Base-by-base conservation (phyloP, 1,139 yeast genomes). In the Hemisphaericaspora lyxosophila region DNA sequence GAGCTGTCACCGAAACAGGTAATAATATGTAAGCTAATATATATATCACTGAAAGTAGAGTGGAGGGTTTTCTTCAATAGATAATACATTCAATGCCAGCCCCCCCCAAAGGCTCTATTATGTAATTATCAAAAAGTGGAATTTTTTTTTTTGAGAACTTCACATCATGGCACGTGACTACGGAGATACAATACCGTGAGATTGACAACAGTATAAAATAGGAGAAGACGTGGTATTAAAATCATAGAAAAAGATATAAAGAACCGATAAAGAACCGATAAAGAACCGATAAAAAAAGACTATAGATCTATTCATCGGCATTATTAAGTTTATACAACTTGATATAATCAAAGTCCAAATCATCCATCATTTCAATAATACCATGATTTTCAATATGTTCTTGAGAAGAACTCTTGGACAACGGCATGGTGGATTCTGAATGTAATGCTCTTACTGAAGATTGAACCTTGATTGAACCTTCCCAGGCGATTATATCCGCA, bases 401-500 rank as follows among this genome's bases (percentile, higher is more conserved):
- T n/a, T 30, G 36, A 7, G 31, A 19, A n/a, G 33, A 26, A 11
- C 28, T 29, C 17, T 13, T 31, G 15, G 48, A 43, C 7, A 47
- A 33, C 42, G 51, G 63, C 38, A 59, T 59, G 35, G 59, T 59
- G n/a, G n/a, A n/a, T 42, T 67, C 63, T 24, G 82, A 73, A 57
- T 82, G 87, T 36, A 78, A 73, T 6, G 92, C 94, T 42, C 79
- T 80, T n/a, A 87, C 78, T 51, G 84, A 82, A 49, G 83, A 83
- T 48, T 79, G 81, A 25, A 88, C 78, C 60, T 85, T 87, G 32
- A 85, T 79, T 31, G 84, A 64, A 0, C 96, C 96, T 53, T 86
- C 89, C 51, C 82, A 83, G 20, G 80, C 79, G 22, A 87, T 82
- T 44, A 87, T 68, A 39, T 73, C 78, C 29, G 78, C 67, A 41